phyloP scores from a whole-genome alignment of 1,284 basidiomycete species.

The Tilletia indica region DNA sequence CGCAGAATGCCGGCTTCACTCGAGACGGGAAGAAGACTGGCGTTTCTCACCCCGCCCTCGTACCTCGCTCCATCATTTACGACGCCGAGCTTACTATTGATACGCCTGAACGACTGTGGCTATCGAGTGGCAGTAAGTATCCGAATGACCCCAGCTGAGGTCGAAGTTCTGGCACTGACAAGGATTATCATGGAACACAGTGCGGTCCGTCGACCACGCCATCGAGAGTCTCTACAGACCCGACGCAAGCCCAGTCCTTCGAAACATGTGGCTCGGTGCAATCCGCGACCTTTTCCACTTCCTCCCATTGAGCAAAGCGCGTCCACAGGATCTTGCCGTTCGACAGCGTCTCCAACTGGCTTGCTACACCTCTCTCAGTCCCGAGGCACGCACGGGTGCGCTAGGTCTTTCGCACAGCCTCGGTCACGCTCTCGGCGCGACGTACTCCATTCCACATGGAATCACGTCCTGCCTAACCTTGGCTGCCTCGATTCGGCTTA shows the following conservation, averaged over 20 bases:
- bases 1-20: slow-evolving; percentile 71
- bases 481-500: slow-evolving; percentile 25
- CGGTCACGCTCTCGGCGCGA: slow-evolving; percentile 70
- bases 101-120: slow-evolving; percentile 74
- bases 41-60: slow-evolving; percentile 58
- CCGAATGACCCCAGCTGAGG: too few species aligned
- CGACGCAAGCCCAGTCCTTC: slow-evolving; percentile 63
- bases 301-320: slow-evolving; percentile 66
- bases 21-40: slow-evolving; percentile 70
- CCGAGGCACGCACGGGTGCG: slow-evolving; percentile 63
- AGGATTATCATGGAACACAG: neutral
- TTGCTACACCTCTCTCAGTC: slow-evolving; percentile 73
- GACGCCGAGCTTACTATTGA: slow-evolving; percentile 72
- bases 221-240: slow-evolving; percentile 72
- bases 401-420: slow-evolving; percentile 69
- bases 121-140: slow-evolving; percentile 59
- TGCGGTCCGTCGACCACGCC: slow-evolving; percentile 72
- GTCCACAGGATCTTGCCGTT: slow-evolving; percentile 64
- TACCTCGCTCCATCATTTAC: slow-evolving; percentile 64
- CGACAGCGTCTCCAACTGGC: slow-evolving; percentile 73
- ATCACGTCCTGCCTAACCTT: slow-evolving; percentile 80
- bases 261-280: slow-evolving; percentile 39
- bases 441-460: slow-evolving; percentile 74
- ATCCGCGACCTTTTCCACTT: slow-evolving; percentile 72
- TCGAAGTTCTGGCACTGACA: too few species aligned